Percentiles rank a stretch among this genome's conserved stretches.
These are phyloP conservation scores for Pseudocercospora pini-densiflorae DNA, from an alignment of 2,329 filamentous ascomycete genomes.

Conservation along the genomic window DNA sequence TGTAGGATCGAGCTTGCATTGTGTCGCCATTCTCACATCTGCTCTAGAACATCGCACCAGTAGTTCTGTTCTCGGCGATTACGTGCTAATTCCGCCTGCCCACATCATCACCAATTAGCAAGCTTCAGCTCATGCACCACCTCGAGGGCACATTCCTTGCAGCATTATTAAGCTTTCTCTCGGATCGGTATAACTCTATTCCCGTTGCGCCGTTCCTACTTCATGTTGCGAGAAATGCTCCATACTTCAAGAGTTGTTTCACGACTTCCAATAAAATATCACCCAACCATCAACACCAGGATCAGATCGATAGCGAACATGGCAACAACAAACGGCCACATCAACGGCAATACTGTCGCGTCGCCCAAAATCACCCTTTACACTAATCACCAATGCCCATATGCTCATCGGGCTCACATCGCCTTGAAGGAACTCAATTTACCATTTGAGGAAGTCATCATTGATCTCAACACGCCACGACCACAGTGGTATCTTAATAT, in stretches of 20 bases:
- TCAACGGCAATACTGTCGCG: slow-evolving; percentile 2
- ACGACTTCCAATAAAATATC: neutral
- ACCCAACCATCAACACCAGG: neutral
- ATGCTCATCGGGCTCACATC: slow-evolving; percentile 69
- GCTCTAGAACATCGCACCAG: neutral
- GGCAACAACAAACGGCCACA: slow-evolving; percentile 11
- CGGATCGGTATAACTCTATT: neutral
- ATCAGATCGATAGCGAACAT: neutral
- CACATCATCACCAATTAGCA: neutral
- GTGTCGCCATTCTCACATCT: too few relatives aligned
- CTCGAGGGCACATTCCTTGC: neutral
- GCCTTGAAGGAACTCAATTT: slow-evolving; percentile 38
- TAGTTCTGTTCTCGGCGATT: neutral
- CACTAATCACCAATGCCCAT: slow-evolving; percentile 72
- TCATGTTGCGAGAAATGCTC: neutral
- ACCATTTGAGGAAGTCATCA: slow-evolving; percentile 46
- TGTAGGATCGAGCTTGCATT: neutral
- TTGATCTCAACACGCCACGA: slow-evolving; percentile 71
- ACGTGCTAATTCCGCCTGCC: neutral
- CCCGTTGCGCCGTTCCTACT: neutral
- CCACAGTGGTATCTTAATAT: slow-evolving; percentile 75
- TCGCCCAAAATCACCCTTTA: slow-evolving; percentile 56
- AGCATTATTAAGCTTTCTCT: neutral
- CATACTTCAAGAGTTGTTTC: neutral
- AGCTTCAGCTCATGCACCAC: neutral